Evolutionary conservation across 352 stramenopile species (phyloP).

Genomic region (Hyaloperonospora brassicae): DNA sequence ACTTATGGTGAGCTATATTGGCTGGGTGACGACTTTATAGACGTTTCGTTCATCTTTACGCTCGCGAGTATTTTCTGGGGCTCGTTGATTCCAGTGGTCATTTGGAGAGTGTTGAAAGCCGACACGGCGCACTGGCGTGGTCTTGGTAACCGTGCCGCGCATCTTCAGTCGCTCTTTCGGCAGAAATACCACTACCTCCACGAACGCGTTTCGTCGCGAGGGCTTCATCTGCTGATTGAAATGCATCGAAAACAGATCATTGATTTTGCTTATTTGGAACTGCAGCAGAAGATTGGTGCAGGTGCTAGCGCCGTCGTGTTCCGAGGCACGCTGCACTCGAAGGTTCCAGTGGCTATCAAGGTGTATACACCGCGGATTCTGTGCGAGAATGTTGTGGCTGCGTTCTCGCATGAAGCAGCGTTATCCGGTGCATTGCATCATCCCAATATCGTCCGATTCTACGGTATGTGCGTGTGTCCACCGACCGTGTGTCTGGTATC

Average conservation of each 20-base stretch:
- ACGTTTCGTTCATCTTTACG: constrained; percentile 30
- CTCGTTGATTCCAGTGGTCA: constrained; percentile 46
- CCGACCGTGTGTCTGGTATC: constrained; percentile 69
- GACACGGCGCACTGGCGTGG: constrained; percentile 72
- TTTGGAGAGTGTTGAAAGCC: constrained; percentile 63
- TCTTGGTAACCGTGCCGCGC: constrained; percentile 42
- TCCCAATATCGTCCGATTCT: constrained; percentile 79
- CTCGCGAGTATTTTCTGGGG: constrained; percentile 42
- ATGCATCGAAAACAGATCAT: constrained; percentile 63
- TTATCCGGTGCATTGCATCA: constrained; percentile 63
- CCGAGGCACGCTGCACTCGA: constrained; percentile 46
- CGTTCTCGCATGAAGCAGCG: constrained; percentile 74
- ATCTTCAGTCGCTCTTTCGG: constrained; percentile 44
- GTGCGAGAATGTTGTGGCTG: constrained; percentile 56
- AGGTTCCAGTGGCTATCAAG: constrained; percentile 58
- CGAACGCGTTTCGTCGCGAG: constrained; percentile 48
- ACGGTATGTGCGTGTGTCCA: constrained; percentile 74
- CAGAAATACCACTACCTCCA: constrained; percentile 43
- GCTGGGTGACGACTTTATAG: constrained; percentile 5
- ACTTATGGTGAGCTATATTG: constrained; percentile 38
- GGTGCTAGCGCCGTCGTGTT: constrained; percentile 61
- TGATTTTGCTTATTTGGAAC: constrained; percentile 47
- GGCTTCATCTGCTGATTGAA: constrained; percentile 60
- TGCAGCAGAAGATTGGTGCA: constrained; percentile 39
- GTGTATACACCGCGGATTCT: constrained; percentile 60